Base-by-base conservation (phyloP, 805 yeast species). In the Myxozyma neotropica region DNA sequence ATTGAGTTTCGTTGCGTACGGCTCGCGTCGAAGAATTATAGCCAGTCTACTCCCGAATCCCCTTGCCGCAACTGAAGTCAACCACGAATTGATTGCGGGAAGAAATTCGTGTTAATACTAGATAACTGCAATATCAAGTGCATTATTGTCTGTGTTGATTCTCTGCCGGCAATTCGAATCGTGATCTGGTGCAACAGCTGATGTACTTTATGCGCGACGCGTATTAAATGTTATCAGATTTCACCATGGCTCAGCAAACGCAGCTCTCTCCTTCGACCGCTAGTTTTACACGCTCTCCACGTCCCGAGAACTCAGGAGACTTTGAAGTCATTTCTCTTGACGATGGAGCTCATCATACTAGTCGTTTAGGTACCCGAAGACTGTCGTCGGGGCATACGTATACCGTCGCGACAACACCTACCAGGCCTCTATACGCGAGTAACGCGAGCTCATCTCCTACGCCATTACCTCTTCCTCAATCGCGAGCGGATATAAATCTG, bases 311-410 rank as follows among this genome's bases (percentile, higher is more conserved):
- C 5, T 26, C 57, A 7, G 57, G 57, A 13, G 60, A 55, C 24
- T 59, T 59, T 39, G 63, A 59, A 36, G 35, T 27, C 17, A 56
- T 59, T 42, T 55, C 63, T 27, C 60, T 59, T 17, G 57, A 50
- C 19, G 57, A 55, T 35, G 38, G 26, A 7, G 39, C n/a, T 15
- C 44, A n/a, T 5, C 15, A 24, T 27, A 2, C 49, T 17, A 21
- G 49, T 8, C 17, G 40, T 3, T 6, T 33, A 26, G 23, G 23
- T 23, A 6, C 40, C 23, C 8, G 39, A 31, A 46, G 39, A 44
- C 19, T 24, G 12, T 29, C 39, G n/a, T 46, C 50, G 24, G 23
- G 38, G n/a, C 29, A 39, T 10, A 42, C 3, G 43, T 19, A 10
- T 2, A 19, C 36, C 15, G 13, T 10, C 1, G 52, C 39, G 6